Percentiles rank a stretch among this genome's conserved stretches.
Conservation (phyloP, 306 rosid species). For the Quercus rubra region DNA sequence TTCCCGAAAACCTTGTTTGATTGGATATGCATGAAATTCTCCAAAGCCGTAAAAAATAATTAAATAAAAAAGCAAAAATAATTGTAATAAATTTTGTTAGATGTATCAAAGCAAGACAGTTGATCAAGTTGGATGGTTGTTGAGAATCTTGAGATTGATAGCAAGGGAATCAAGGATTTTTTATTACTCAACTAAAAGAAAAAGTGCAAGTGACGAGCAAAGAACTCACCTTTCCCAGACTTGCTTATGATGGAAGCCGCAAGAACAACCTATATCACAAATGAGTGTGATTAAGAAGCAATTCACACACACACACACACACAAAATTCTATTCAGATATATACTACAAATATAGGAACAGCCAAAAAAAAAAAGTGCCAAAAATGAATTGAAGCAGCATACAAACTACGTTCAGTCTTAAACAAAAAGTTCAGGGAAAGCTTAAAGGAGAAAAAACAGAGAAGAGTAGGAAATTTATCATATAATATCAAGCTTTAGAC, state of each 20-base stretch:
- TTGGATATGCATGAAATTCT: neutral
- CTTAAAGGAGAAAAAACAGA: neutral
- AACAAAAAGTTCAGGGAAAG: neutral
- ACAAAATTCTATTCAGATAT: neutral
- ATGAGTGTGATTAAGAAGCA: constrained; percentile 9
- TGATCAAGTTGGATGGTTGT: neutral
- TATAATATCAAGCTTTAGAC: neutral
- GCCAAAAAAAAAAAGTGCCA: neutral
- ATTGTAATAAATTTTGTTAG: neutral
- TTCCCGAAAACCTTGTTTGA: too few relatives aligned
- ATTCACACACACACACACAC: neutral
- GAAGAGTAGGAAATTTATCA: neutral
- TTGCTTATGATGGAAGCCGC: constrained; percentile 84
- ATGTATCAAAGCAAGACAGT: neutral
- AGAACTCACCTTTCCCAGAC: constrained; percentile 89
- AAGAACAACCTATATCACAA: constrained; percentile 72
- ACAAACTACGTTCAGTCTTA: neutral
- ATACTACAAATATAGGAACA: neutral
- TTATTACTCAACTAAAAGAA: neutral
- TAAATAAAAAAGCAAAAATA: neutral
- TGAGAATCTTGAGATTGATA: neutral
- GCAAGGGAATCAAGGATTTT: neutral
- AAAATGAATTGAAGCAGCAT: neutral
- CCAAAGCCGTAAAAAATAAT: neutral
- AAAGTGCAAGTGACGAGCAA: neutral